phyloP scores from a whole-genome alignment of 495 filamentous ascomycete genomes.

The Rhypophila decipiens region DNA sequence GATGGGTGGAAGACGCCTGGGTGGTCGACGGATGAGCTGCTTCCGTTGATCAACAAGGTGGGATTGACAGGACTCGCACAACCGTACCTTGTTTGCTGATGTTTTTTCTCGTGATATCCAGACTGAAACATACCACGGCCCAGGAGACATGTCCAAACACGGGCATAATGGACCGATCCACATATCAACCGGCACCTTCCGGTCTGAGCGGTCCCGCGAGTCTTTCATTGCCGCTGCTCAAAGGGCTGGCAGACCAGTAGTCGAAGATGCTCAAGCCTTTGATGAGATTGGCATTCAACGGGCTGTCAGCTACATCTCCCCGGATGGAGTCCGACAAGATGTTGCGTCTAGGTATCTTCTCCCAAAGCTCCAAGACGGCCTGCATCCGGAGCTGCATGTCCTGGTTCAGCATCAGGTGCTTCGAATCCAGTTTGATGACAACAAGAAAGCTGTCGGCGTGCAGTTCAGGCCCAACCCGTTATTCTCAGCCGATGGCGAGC shows the following conservation, averaged over 20 bases:
- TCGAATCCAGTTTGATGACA: conserved; percentile 42
- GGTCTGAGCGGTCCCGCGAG: conserved; percentile 24
- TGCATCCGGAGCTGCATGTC: conserved; percentile 46
- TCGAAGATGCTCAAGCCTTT: conserved; percentile 37
- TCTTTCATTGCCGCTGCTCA: conserved; percentile 39
- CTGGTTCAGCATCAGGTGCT: conserved; percentile 42
- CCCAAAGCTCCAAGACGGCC: conserved; percentile 37
- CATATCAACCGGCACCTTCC: conserved; percentile 36
- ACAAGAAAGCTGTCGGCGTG: conserved; percentile 36
- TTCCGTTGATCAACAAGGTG: conserved; percentile 51
- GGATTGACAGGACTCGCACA: neutral
- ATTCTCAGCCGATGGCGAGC: conserved; percentile 10
- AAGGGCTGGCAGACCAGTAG: conserved; percentile 35
- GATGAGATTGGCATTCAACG: conserved; percentile 28
- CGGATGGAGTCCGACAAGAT: conserved; percentile 41
- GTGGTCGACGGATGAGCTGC: conserved; percentile 45
- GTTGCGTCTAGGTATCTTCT: conserved; percentile 39
- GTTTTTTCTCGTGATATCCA: conserved; percentile 5
- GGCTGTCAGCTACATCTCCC: conserved; percentile 23
- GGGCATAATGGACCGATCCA: conserved; percentile 44
- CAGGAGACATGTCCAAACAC: conserved; percentile 24
- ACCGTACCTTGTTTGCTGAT: neutral
- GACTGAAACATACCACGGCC: conserved; percentile 45
- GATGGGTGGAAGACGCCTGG: conserved; percentile 48
- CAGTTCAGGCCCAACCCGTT: conserved; percentile 31